Percentiles rank a stretch among this genome's conserved stretches.
These are phyloP conservation scores for Aspergillus nanangensis DNA, from an alignment of 495 filamentous ascomycete species.

Conservation along the genomic window DNA sequence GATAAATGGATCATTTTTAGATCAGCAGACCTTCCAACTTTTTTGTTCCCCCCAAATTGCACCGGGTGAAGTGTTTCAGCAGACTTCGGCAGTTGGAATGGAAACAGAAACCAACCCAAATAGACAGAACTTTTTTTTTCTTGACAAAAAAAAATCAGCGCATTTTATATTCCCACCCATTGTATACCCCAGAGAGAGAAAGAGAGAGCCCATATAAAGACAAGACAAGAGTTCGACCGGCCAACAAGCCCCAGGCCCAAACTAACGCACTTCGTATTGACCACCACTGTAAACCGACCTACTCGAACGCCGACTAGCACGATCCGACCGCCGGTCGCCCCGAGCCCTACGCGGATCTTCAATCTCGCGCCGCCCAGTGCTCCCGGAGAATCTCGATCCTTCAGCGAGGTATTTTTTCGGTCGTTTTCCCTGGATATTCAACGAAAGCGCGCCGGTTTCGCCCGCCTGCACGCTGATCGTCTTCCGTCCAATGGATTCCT, in stretches of 20 bases:
- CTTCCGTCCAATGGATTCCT: constrained; percentile 34
- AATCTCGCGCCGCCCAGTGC: constrained; percentile 22
- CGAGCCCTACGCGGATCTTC: constrained; percentile 28
- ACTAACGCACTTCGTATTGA: constrained; percentile 2
- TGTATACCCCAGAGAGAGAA: not conserved
- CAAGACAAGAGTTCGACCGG: not conserved
- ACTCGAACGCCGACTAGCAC: constrained; percentile 32
- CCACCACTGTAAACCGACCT: constrained; percentile 34
- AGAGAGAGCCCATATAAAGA: not conserved
- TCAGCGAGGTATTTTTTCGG: constrained; percentile 34
- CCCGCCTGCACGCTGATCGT: constrained; percentile 39
- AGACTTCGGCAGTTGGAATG: too few relatives aligned
- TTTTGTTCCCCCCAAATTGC: constrained; percentile 1
- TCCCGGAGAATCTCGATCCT: constrained; percentile 32
- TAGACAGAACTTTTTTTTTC: too few relatives aligned
- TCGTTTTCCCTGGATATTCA: constrained; percentile 35
- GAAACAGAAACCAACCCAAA: too few relatives aligned
- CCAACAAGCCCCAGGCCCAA: not conserved
- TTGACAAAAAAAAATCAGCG: too few relatives aligned
- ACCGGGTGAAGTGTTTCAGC: too few relatives aligned
- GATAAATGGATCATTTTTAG: too few relatives aligned
- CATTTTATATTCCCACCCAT: too few relatives aligned
- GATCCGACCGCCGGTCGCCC: constrained; percentile 36
- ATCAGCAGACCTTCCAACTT: constrained; percentile 13
- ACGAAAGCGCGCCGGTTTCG: constrained; percentile 32